phyloP scores from a whole-genome alignment of 2,329 filamentous ascomycete species.

The Endothia cerciana region DNA sequence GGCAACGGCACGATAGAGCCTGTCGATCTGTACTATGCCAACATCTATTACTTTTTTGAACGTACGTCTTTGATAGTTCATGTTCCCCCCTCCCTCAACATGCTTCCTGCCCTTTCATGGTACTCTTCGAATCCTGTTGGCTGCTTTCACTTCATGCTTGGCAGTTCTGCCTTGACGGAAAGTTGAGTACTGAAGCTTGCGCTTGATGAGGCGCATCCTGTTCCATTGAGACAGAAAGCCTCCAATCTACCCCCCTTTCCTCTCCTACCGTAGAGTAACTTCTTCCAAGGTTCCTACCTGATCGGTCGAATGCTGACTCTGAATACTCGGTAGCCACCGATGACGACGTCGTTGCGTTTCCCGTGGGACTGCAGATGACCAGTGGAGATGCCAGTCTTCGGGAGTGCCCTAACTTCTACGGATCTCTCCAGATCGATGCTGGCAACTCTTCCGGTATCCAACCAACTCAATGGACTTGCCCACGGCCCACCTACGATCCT shows the following conservation, averaged over 20 bases:
- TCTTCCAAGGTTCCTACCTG: too few relatives aligned
- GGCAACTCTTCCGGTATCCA: slow-evolving; percentile 56
- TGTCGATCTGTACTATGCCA: slow-evolving; percentile 73
- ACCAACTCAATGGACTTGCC: slow-evolving; percentile 64
- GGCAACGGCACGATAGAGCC: slow-evolving; percentile 65
- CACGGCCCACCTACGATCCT: slow-evolving; percentile 48
- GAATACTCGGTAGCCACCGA: slow-evolving; percentile 47
- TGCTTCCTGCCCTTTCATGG: background rate
- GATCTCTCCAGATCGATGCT: slow-evolving; percentile 50
- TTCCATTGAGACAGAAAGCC: too few relatives aligned
- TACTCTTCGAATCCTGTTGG: background rate
- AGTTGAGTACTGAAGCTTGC: too few relatives aligned
- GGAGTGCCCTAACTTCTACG: slow-evolving; percentile 56
- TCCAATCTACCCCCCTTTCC: background rate
- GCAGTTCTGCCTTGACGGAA: too few relatives aligned
- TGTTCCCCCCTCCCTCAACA: background rate
- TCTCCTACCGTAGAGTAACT: background rate
- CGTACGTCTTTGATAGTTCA: slow-evolving; percentile 13
- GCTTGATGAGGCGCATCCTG: too few relatives aligned
- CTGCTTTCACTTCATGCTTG: background rate
- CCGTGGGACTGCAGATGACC: slow-evolving; percentile 71
- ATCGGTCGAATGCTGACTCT: background rate
- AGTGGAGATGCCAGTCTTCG: slow-evolving; percentile 65
- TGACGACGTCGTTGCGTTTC: slow-evolving; percentile 72
- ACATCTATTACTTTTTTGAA: slow-evolving; percentile 77